These are phyloP conservation scores for Blastocystis sp. DNA, from an alignment of 352 stramenopile genomes.

Conservation along the genomic window DNA sequence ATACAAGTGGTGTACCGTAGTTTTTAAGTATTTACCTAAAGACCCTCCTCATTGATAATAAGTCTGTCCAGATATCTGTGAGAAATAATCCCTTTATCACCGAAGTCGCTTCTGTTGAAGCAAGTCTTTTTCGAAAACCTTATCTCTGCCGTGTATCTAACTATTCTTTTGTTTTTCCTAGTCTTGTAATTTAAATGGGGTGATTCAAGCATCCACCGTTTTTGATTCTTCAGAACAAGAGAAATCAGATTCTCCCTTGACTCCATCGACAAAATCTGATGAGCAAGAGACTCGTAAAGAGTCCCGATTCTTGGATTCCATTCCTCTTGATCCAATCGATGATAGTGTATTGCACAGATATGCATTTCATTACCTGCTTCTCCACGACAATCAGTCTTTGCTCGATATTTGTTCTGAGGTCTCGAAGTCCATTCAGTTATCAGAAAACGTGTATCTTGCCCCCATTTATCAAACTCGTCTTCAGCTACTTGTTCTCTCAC, in stretches of 20 bases:
- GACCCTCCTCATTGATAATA: neutral
- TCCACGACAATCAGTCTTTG: neutral
- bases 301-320: neutral
- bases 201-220: neutral
- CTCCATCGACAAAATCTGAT: neutral
- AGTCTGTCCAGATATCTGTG: neutral
- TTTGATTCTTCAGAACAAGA: neutral
- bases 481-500: neutral
- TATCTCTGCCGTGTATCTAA: neutral
- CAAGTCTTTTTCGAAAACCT: neutral
- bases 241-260: neutral
- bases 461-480: neutral
- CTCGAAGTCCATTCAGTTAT: neutral
- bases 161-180: neutral
- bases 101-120: neutral
- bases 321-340: neutral
- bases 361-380: neutral
- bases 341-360: neutral
- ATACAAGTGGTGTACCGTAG: neutral
- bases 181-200: neutral
- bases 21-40: neutral
- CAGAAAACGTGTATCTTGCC: neutral
- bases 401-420: neutral
- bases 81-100: constrained; percentile 39
- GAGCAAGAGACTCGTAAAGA: neutral